Evolutionary conservation across 164 flowering plant species (phyloP).

Genomic region (Platanus orientalis): DNA sequence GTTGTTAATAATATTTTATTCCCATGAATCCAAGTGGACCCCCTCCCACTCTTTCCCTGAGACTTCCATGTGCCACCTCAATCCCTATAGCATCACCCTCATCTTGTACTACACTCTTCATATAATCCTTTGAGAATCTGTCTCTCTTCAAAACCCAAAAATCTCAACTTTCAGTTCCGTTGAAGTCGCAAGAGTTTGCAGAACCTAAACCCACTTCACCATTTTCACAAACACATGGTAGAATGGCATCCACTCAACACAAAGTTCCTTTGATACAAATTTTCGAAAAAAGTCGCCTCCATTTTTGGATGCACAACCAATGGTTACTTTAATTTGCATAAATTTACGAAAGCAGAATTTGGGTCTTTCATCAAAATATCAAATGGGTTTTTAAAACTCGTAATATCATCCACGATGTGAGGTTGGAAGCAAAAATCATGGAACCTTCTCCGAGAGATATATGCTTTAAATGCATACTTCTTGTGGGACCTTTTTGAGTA

Average conservation of each 20-base stretch:
- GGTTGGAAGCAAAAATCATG: slow-evolving; percentile 14
- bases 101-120: slow-evolving; percentile 41
- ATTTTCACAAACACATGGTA: slow-evolving; percentile 50
- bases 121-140: slow-evolving; percentile 39
- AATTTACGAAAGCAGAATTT: slow-evolving; percentile 41
- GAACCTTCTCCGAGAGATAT: slow-evolving; percentile 50
- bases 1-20: too few species aligned
- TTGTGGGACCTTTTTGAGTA: slow-evolving; percentile 38
- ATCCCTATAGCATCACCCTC: slow-evolving; percentile 2
- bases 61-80: slow-evolving; percentile 3
- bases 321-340: slow-evolving; percentile 44
- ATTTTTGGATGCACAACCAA: slow-evolving; percentile 43
- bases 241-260: slow-evolving; percentile 42
- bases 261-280: slow-evolving; percentile 47
- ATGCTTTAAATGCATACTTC: slow-evolving; percentile 67
- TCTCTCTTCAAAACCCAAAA: slow-evolving; percentile 38
- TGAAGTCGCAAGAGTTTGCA: slow-evolving; percentile 30
- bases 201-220: slow-evolving; percentile 55
- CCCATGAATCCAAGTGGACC: too few species aligned
- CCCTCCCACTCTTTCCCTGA: too few species aligned
- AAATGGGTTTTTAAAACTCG: slow-evolving; percentile 37
- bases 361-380: slow-evolving; percentile 38
- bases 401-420: slow-evolving; percentile 14
- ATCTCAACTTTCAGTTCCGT: slow-evolving; percentile 31
- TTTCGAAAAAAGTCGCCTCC: slow-evolving; percentile 57